Conservation (phyloP, 192 early-diverging fungal genomes). For the Coemansia umbellata region DNA sequence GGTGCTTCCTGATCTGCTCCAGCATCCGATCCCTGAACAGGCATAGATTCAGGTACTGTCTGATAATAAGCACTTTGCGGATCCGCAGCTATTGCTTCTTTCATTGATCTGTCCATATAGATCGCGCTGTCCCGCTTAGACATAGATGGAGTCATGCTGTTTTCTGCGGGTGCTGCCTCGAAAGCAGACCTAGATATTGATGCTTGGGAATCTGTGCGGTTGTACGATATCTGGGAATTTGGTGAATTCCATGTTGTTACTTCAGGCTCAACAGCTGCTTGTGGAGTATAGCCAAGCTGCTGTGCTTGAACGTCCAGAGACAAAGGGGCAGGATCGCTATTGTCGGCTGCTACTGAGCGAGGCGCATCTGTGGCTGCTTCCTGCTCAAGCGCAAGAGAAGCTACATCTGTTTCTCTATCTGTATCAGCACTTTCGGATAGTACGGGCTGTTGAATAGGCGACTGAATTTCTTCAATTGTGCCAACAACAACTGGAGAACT, state of each 20-base stretch:
- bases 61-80: conserved; percentile 2
- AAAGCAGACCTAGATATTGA: conserved; percentile 10
- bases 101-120: conserved; percentile 23
- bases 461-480: conserved; percentile 18
- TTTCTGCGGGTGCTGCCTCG: conserved; percentile 1
- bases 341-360: too few species aligned
- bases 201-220: conserved; percentile 31
- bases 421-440: neutral
- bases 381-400: too few species aligned
- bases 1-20: neutral
- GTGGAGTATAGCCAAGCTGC: too few species aligned
- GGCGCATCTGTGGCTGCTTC: too few species aligned
- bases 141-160: neutral
- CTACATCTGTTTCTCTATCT: too few species aligned
- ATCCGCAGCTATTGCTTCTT: neutral
- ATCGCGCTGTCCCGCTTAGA: conserved; percentile 44
- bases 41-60: neutral
- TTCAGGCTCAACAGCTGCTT: neutral
- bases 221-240: conserved; percentile 40
- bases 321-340: too few species aligned
- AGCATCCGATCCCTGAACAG: neutral
- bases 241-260: conserved; percentile 16
- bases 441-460: neutral
- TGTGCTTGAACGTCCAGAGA: too few species aligned
- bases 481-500: conserved; percentile 35